These are phyloP conservation scores for Coniosporium tulheliwenetii DNA, from an alignment of 2,329 filamentous ascomycete species.

Conservation along the genomic window DNA sequence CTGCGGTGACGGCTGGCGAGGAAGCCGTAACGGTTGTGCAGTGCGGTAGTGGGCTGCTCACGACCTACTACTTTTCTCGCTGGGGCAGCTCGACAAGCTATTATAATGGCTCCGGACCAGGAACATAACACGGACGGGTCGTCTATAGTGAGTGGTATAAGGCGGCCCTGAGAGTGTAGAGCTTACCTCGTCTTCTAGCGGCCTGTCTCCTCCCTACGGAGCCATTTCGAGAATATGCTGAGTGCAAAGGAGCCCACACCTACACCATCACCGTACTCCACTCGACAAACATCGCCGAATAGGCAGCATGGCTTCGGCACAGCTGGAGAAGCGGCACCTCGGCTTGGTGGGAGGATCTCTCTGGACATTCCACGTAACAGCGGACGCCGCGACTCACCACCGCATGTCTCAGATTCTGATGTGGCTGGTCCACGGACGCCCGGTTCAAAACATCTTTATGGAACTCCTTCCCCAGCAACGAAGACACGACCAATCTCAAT, in stretches of 20 bases:
- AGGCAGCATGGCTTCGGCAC: background rate
- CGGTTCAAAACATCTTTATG: constrained; percentile 18
- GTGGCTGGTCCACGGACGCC: constrained; percentile 16
- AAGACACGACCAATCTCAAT: constrained; percentile 31
- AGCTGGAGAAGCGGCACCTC: constrained; percentile 6
- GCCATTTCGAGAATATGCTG: constrained; percentile 67
- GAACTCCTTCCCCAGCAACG: constrained; percentile 17
- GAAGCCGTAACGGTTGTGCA: no score
- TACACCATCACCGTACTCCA: background rate
- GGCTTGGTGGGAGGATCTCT: constrained; percentile 14
- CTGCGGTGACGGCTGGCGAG: no score
- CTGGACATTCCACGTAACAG: constrained; percentile 23
- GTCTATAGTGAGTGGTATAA: constrained; percentile 49
- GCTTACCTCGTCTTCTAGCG: constrained; percentile 32
- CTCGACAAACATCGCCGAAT: background rate
- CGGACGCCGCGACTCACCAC: constrained; percentile 8
- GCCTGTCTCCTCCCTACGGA: constrained; percentile 67
- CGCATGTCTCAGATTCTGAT: constrained; percentile 20
- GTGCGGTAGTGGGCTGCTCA: no score
- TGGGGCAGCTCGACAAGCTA: no score
- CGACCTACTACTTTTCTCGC: no score
- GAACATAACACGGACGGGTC: constrained; percentile 57
- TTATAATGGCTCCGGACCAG: background rate
- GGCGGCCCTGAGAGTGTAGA: background rate
- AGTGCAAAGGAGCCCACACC: constrained; percentile 16